Base-by-base conservation (phyloP, 2,329 filamentous ascomycete species). In the Neonectria ditissima region DNA sequence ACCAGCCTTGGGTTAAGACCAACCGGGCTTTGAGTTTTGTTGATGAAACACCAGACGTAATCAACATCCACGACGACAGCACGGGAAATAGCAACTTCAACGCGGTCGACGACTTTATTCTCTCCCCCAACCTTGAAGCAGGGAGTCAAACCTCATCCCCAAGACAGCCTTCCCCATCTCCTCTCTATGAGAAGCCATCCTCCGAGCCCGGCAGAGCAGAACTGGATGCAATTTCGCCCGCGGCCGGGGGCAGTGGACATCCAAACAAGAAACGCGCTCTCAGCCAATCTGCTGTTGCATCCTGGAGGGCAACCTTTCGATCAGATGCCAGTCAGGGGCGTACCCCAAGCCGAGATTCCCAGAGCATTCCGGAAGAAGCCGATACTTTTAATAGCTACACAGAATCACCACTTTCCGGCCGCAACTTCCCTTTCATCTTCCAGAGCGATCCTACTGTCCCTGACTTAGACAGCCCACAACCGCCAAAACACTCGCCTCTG, bases 1-100 rank as follows among this genome's bases (percentile, higher is more conserved):
- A 70, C 3, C 74, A 76, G 39, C 73, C 69, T 13, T 76, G 74
- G 74, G 72, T 76, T 28, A 67, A 67, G 47, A 72, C 70, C 24
- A 74, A 64, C 41, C 61, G 71, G 51, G 51, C 66, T 22, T 39
- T 76, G 22, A 76, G 72, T 28, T 76, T 76, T 20, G 65, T 76
- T 8, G 72, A 76, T 39, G 74, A 76, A 48, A 76, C 74, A 3
- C 64, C 72, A 37, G 72, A 75, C 14, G 65, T 75, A 13, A 70
- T 74, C 53, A 73, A 73, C 34, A 69, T 73, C 8, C 70, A 74
- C 32, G 72, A 75, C 28, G 65, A 67, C 8, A 61, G 60, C 11
- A 62, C 59, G 3, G 67, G 60, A 7, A 58, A 32, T 14, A 51
- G 16, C 26, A 64, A 60, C 37, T 63, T 71, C 24, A 61, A 65